These are phyloP conservation scores for Vachellia pachyceras DNA, from an alignment of 306 rosid genomes.

Conservation along the genomic window DNA sequence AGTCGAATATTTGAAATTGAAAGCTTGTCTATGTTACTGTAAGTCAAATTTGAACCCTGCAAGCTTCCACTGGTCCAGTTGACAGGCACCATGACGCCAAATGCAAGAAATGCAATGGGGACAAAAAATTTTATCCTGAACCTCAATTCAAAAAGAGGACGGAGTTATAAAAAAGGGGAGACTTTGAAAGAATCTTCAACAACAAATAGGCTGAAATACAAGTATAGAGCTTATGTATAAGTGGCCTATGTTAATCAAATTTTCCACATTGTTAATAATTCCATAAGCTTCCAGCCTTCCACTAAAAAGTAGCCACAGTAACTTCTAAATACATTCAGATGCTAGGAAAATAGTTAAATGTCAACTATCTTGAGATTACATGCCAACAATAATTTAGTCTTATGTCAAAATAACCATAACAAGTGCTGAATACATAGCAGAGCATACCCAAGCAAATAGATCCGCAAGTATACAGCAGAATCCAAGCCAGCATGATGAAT, in stretches of 20 bases:
- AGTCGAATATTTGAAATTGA: constrained; percentile 90
- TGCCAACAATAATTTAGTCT: not conserved
- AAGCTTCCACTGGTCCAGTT: constrained; percentile 90
- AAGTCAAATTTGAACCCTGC: constrained; percentile 64
- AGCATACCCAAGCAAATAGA: constrained; percentile 86
- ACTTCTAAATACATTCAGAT: not conserved
- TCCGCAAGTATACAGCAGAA: constrained; percentile 90
- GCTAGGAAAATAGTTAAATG: not conserved
- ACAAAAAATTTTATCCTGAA: constrained; percentile 93
- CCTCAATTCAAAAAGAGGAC: constrained; percentile 30
- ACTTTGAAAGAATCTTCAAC: not conserved
- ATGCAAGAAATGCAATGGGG: constrained; percentile 80
- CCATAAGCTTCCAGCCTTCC: not conserved
- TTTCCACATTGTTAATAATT: constrained; percentile 3
- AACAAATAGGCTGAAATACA: constrained; percentile 1
- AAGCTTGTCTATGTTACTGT: constrained; percentile 84
- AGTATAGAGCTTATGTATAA: not conserved
- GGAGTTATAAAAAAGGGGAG: constrained; percentile 33
- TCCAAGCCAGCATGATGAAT: constrained; percentile 94
- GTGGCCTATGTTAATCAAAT: not conserved
- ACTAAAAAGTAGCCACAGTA: not conserved
- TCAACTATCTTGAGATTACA: not conserved
- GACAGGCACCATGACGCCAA: constrained; percentile 86
- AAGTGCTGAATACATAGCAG: not conserved
- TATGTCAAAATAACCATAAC: not conserved